Evolutionary conservation across 2,329 filamentous ascomycete genomes (phyloP), one percentile per base, ranked within the genome.

Genomic region (Coniochaeta hoffmannii): DNA sequence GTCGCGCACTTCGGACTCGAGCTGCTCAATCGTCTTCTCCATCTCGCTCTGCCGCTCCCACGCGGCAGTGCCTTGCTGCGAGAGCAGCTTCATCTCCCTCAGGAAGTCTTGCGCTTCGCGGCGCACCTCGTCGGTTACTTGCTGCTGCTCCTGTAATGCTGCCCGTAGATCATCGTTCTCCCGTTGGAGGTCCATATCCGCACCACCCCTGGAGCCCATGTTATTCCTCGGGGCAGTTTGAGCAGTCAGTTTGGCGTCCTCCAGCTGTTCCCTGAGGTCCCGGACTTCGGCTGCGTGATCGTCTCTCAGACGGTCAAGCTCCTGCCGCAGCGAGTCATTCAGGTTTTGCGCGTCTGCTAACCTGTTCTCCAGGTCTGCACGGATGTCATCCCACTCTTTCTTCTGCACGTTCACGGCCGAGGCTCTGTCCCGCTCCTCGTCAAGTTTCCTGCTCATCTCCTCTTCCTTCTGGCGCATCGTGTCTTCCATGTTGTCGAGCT

Each of bases 21-120:
- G 79, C 55, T 81, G 77, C 56, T 88, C 80, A 31, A 97, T 86
- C 49, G 88, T 88, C 60, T 80, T 81, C 55, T 88, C 84, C 60
- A 97, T 78, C 62, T 86, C 83, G 53, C 90, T 85, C 69, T 97
- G 92, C 61, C 86, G 87, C 62, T 96, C 90, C 69, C 89, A 87
- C 7, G 87, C 86, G 11, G 86, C 80, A 60, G 85, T 85, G 64
- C 88, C 94, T 62, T 91, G 87, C 61, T 90, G 81, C 5, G 92
- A 95, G 50, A 97, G 79, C 49, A 82, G 76, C 59, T 89, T 86
- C 94, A 97, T 99, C 70, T 99, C 94, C 59, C 83, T 80, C 44
- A 99, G 72, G 67, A 93, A 96, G 52, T 85, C 81, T 56, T 89
- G 85, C 0, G 92, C 91, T 72, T 97, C 90, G 55, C 81, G 83